phyloP scores from a whole-genome alignment of 1,284 basidiomycete genomes.

The Omphalotus olearius region DNA sequence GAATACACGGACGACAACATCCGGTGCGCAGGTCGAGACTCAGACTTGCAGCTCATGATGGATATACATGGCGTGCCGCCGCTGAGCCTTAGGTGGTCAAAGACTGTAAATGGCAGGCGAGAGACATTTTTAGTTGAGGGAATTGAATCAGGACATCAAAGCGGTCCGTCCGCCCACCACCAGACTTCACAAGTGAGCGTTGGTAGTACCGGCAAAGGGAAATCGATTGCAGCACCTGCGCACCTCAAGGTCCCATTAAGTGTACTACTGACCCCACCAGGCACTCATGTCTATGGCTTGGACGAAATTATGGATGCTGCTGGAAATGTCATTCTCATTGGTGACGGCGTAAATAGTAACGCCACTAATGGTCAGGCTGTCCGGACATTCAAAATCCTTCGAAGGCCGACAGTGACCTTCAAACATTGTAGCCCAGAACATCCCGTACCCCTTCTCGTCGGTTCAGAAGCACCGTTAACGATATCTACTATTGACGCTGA shows the following conservation, averaged over 20 bases:
- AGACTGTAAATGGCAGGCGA: slow-evolving; percentile 54
- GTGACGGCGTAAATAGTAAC: not conserved
- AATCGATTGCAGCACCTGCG: slow-evolving; percentile 37
- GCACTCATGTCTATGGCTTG: slow-evolving; percentile 64
- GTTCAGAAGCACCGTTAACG: slow-evolving; percentile 50
- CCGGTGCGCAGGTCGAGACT: slow-evolving; percentile 71
- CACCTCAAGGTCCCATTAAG: slow-evolving; percentile 65
- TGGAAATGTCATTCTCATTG: slow-evolving; percentile 61
- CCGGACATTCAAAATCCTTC: slow-evolving; percentile 69
- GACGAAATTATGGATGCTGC: slow-evolving; percentile 73
- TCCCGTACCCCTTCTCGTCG: slow-evolving; percentile 74
- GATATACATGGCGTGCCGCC: slow-evolving; percentile 77
- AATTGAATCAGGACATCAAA: slow-evolving; percentile 59
- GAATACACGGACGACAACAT: slow-evolving; percentile 40
- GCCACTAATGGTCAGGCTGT: slow-evolving; percentile 43
- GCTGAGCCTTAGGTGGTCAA: slow-evolving; percentile 74
- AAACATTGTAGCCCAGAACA: slow-evolving; percentile 67
- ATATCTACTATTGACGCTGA: slow-evolving; percentile 52
- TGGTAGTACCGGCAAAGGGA: slow-evolving; percentile 13
- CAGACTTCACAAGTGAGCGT: slow-evolving; percentile 5
- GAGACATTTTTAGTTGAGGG: slow-evolving; percentile 80
- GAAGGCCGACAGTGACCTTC: slow-evolving; percentile 76
- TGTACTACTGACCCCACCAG: slow-evolving; percentile 56
- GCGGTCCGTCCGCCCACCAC: slow-evolving; percentile 14
- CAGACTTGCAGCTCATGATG: slow-evolving; percentile 60